phyloP scores from a whole-genome alignment of 148 eudicot species.

The Camellia lanceoleosa region DNA sequence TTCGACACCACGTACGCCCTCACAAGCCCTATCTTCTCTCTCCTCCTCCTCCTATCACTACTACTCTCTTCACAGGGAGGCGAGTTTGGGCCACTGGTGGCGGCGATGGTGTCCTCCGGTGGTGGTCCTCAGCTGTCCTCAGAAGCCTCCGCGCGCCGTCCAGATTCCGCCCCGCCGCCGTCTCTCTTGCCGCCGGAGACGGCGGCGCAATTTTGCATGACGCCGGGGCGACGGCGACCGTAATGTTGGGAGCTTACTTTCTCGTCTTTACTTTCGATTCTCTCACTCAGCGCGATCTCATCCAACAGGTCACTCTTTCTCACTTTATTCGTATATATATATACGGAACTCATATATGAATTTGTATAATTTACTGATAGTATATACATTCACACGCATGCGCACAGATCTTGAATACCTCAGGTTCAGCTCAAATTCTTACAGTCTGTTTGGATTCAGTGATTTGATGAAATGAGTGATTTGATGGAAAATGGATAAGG shows the following conservation, averaged over 20 bases:
- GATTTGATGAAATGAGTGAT: no score
- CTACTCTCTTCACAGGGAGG: neutral
- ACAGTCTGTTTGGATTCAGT: neutral
- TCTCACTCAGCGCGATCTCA: slow-evolving; percentile 43
- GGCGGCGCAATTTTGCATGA: slow-evolving; percentile 33
- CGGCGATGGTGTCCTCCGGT: neutral
- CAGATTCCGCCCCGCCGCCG: neutral
- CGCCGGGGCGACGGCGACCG: slow-evolving; percentile 44
- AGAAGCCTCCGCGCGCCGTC: neutral
- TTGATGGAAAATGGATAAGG: no score
- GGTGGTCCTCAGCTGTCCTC: neutral
- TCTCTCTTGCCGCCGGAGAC: neutral
- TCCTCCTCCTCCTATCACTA: neutral
- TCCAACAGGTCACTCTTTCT: slow-evolving; percentile 40
- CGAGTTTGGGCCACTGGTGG: neutral
- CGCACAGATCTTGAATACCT: neutral
- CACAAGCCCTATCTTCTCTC: neutral
- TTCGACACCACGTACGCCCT: neutral
- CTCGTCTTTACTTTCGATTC: slow-evolving; percentile 50
- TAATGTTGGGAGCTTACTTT: slow-evolving; percentile 46
- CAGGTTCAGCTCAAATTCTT: neutral
- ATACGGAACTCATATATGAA: no score
- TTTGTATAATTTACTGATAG: neutral
- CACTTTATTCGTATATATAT: neutral
- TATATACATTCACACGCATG: neutral